Evolutionary conservation across 2,329 filamentous ascomycete species (phyloP).

Genomic region (Botryotinia calthae): DNA sequence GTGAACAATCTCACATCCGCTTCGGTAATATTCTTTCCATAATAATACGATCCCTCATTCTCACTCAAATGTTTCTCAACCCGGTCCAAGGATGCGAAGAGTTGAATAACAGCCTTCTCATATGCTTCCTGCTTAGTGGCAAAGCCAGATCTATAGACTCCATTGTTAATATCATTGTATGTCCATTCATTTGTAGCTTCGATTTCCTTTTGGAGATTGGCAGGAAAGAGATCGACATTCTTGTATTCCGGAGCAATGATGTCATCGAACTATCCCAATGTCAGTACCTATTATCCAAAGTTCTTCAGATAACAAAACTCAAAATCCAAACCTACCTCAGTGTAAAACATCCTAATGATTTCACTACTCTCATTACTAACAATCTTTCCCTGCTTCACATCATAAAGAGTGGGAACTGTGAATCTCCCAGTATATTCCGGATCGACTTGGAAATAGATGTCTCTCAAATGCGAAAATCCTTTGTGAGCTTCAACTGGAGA

Average conservation of each 20-base stretch:
- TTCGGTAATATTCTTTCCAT: constrained; percentile 74
- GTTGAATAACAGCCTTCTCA: constrained; percentile 63
- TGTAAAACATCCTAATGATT: constrained; percentile 81
- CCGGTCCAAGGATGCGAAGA: constrained; percentile 76
- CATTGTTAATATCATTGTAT: constrained; percentile 71
- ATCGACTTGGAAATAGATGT: constrained; percentile 66
- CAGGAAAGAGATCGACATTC: constrained; percentile 65
- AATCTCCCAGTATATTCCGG: constrained; percentile 66
- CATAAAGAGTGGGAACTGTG: constrained; percentile 67
- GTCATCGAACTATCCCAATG: constrained; percentile 65
- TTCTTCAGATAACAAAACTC: constrained; percentile 25
- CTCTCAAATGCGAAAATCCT: constrained; percentile 62
- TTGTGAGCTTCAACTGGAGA: constrained; percentile 60
- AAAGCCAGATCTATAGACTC: constrained; percentile 76
- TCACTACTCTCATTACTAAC: constrained; percentile 83
- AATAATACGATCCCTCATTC: constrained; percentile 65
- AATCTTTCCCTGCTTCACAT: constrained; percentile 63
- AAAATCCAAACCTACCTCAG: constrained; percentile 57
- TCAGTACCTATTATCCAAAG: constrained; percentile 9
- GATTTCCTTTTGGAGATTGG: constrained; percentile 60
- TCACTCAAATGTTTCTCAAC: constrained; percentile 66
- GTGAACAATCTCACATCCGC: constrained; percentile 72
- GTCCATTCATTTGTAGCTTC: constrained; percentile 79
- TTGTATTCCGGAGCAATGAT: constrained; percentile 60
- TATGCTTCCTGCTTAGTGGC: constrained; percentile 82